phyloP scores from a whole-genome alignment of 768 basidiomycete species.

The Russula dissimulans region DNA sequence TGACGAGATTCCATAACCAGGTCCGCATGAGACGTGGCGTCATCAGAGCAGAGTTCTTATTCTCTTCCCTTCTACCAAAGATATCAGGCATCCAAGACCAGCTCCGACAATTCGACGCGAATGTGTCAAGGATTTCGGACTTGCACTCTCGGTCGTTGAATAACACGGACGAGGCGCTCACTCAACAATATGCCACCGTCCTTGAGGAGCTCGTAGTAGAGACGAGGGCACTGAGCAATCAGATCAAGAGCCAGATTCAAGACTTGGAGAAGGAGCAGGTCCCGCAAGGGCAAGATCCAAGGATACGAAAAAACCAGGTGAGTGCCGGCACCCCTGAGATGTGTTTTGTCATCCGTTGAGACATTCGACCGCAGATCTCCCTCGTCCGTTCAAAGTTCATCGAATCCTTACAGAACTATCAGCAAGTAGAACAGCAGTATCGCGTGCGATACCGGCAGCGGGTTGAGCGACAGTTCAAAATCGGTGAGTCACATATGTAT shows the following conservation, averaged over 20 bases:
- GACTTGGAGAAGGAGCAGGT: slow-evolving; percentile 58
- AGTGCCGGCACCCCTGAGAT: slow-evolving; percentile 5
- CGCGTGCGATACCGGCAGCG: slow-evolving; percentile 71
- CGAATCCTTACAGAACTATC: slow-evolving; percentile 79
- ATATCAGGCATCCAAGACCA: slow-evolving; percentile 69
- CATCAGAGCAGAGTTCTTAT: background rate
- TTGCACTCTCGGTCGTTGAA: slow-evolving; percentile 68
- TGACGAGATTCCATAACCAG: slow-evolving; percentile 28
- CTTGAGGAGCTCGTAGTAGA: slow-evolving; percentile 63
- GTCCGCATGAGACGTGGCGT: slow-evolving; percentile 18
- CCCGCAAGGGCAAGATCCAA: slow-evolving; percentile 54
- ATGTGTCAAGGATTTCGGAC: slow-evolving; percentile 59
- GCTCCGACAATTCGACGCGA: slow-evolving; percentile 57
- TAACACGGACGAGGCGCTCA: slow-evolving; percentile 60
- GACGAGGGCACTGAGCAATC: slow-evolving; percentile 59
- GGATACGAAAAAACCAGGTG: slow-evolving; percentile 74
- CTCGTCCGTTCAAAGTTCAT: slow-evolving; percentile 46
- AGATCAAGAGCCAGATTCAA: slow-evolving; percentile 65
- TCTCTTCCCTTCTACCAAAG: slow-evolving; percentile 30
- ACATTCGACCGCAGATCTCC: slow-evolving; percentile 7
- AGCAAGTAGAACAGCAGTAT: slow-evolving; percentile 73
- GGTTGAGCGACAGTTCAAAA: slow-evolving; percentile 81
- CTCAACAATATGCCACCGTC: slow-evolving; percentile 50
- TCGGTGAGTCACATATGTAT: slow-evolving; percentile 39
- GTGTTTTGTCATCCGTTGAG: background rate